Percentiles rank a stretch among this genome's conserved stretches.
These are phyloP conservation scores for Acacia melanoxylon DNA, from an alignment of 306 rosid species.

Conservation along the genomic window DNA sequence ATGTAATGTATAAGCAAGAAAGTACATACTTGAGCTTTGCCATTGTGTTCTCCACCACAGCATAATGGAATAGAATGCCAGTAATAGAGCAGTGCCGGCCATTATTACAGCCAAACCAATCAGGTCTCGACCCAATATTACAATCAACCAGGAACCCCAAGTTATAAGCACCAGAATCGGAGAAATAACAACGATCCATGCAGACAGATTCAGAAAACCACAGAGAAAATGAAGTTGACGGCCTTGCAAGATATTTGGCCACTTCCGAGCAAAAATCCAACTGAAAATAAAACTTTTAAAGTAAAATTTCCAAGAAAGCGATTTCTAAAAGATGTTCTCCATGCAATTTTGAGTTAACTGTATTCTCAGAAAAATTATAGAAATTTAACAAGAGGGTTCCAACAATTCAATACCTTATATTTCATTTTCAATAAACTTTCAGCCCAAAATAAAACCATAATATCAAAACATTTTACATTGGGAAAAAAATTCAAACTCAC, in stretches of 20 bases:
- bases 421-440: not conserved
- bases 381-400: not conserved
- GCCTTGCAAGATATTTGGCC: constrained; percentile 95
- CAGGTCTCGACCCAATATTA: constrained; percentile 89
- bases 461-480: not conserved
- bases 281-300: constrained; percentile 48
- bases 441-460: not conserved
- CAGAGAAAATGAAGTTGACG: constrained; percentile 87
- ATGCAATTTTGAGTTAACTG: not conserved
- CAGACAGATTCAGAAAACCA: constrained; percentile 80
- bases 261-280: constrained; percentile 98
- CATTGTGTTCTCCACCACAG: constrained; percentile 99
- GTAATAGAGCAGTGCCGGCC: constrained; percentile 97
- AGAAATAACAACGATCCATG: constrained; percentile 88
- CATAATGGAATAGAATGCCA: constrained; percentile 98
- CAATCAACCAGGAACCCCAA: constrained; percentile 97
- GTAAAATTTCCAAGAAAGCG: not conserved
- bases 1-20: constrained; percentile 23
- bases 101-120: constrained; percentile 96
- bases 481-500: not conserved
- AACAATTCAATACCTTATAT: not conserved
- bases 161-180: constrained; percentile 78
- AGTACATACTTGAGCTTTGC: constrained; percentile 99
- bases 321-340: not conserved
- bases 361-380: not conserved